A percentile compares a stretch with the other conserved stretches of the same genome.
Evolutionary conservation across 768 basidiomycete species (phyloP).

Genomic region (Termitomyces sp.): DNA sequence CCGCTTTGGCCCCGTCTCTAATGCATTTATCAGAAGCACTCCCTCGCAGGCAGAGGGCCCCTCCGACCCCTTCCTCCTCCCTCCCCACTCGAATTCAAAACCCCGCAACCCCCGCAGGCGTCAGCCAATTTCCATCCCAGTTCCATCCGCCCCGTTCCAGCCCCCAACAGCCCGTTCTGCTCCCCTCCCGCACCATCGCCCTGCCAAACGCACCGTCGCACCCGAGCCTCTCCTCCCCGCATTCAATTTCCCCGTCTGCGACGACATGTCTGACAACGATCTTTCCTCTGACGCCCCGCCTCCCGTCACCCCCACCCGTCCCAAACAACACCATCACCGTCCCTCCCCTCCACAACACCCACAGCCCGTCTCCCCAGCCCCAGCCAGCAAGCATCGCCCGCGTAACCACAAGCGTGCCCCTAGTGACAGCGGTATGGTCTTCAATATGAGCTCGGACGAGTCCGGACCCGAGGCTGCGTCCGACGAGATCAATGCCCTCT

Average conservation of each 20-base stretch:
- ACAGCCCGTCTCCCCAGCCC: slow-evolving; percentile 17
- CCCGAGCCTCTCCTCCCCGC: slow-evolving; percentile 13
- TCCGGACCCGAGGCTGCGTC: slow-evolving; percentile 22
- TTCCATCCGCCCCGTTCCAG: slow-evolving; percentile 15
- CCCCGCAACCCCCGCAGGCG: background rate
- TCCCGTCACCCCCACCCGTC: slow-evolving; percentile 45
- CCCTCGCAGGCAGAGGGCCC: slow-evolving; percentile 69
- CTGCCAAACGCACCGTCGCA: slow-evolving; percentile 17
- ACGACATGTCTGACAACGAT: slow-evolving; percentile 45
- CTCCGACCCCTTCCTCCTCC: slow-evolving; percentile 23
- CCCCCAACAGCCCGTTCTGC: slow-evolving; percentile 44
- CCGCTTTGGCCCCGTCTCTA: background rate
- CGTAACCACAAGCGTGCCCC: slow-evolving; percentile 56
- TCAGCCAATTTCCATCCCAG: slow-evolving; percentile 14
- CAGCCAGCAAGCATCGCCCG: slow-evolving; percentile 5
- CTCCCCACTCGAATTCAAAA: background rate
- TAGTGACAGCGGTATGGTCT: slow-evolving; percentile 61
- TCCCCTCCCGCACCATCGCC: slow-evolving; percentile 37
- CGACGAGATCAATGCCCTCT: slow-evolving; percentile 33
- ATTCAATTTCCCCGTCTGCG: slow-evolving; percentile 62
- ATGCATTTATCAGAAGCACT: background rate
- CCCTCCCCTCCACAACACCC: slow-evolving; percentile 54
- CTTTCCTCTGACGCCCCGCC: slow-evolving; percentile 20
- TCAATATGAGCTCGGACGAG: slow-evolving; percentile 72
- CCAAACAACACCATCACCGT: slow-evolving; percentile 29